Base-by-base conservation (phyloP, 2,329 filamentous ascomycete species). In the Diaporthe humulicola region DNA sequence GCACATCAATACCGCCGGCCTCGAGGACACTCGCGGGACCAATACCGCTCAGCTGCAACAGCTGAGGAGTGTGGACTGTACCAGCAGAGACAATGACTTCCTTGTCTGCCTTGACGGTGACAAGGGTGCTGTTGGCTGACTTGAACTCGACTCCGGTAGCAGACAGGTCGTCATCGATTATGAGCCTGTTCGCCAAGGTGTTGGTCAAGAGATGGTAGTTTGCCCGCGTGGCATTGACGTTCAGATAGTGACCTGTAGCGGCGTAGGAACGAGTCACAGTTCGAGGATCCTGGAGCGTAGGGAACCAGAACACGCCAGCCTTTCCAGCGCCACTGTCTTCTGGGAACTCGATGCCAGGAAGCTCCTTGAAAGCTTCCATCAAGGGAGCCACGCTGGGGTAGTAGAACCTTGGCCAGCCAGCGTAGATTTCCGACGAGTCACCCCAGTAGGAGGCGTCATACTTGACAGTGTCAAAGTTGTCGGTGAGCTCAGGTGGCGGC, bases 61-160 rank as follows among this genome's bases (percentile, higher is more conserved):
- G 57, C 67, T 83, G 81, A 1, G 83, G 83, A 12, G 80, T 88
- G 70, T 86, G 78, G 30, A 87, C 80, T 0, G 81, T 82, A 1
- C 86, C 86, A 0, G 86, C 85, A 0, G 85, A 82, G 25, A 89
- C 73, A 25, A 88, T 84, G 19, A 88, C 82, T 75, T 88, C 86
- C 38, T 81, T 82, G 1, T 79, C 80, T 61, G 81, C 83, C 30
- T 77, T 79, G 36, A 83, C 78, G 14, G 56, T 64, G 9, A 69
- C 36, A 40, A 73, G 10, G 12, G 77, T 57, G 8, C 61, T 72
- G 8, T 79, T 80, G 8, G 58, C 56, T 36, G 78, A 78, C 28
- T 77, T 74, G 70, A 83, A 84, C 40, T 78, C 72, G 33, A 84
- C 81, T 4, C 83, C 82, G 0, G 79, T 81, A 1, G 81, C 82